Evolutionary conservation across 2,329 filamentous ascomycete species (phyloP).

Genomic region (Aspergillus sp.): DNA sequence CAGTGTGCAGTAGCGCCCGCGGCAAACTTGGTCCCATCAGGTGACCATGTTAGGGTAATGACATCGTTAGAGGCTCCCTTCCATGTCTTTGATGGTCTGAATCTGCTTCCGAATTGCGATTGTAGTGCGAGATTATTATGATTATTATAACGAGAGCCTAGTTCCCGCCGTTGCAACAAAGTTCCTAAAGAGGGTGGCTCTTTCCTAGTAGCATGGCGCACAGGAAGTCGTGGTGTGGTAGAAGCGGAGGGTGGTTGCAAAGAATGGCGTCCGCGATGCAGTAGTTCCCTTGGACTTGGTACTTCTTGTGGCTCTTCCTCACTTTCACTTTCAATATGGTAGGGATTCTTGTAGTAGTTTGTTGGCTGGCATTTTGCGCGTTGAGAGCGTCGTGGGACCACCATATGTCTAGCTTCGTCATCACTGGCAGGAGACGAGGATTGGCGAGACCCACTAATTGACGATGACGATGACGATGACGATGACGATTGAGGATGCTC

Average conservation of each 20-base stretch:
- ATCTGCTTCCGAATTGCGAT: slow-evolving; percentile 37
- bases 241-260: not conserved
- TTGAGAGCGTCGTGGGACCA: slow-evolving; percentile 30
- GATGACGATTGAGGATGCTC: too few relatives aligned
- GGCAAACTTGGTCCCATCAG: slow-evolving; percentile 58
- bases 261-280: not conserved
- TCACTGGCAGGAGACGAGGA: slow-evolving; percentile 1
- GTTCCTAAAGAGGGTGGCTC: slow-evolving; percentile 16
- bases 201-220: not conserved
- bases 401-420: not conserved
- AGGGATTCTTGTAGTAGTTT: slow-evolving; percentile 38
- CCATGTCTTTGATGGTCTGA: slow-evolving; percentile 54
- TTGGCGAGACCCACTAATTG: not conserved
- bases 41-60: slow-evolving; percentile 60
- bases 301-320: not conserved
- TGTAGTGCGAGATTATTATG: slow-evolving; percentile 20
- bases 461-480: too few relatives aligned
- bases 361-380: slow-evolving; percentile 32
- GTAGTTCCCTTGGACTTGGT: not conserved
- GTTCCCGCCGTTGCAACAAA: slow-evolving; percentile 37
- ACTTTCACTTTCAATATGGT: slow-evolving; percentile 24
- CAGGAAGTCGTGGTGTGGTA: not conserved
- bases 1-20: slow-evolving; percentile 61
- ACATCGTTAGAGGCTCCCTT: slow-evolving; percentile 65
- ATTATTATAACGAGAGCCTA: slow-evolving; percentile 25